phyloP scores from a whole-genome alignment of 2,329 filamentous ascomycete species.

The Diaporthe nobilis region DNA sequence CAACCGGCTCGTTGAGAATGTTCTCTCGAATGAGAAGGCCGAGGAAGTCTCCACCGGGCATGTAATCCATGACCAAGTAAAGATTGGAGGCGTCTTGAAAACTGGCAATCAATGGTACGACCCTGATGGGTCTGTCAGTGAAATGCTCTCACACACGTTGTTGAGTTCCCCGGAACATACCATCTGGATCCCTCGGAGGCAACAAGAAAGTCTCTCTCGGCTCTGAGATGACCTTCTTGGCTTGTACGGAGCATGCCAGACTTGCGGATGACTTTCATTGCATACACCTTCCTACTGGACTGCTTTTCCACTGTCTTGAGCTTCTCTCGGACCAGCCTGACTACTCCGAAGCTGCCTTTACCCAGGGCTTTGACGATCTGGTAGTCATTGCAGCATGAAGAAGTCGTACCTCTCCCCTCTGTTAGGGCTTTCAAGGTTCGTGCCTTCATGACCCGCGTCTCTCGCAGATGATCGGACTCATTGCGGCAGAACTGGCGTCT shows the following conservation, averaged over 20 bases:
- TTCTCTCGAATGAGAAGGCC: conserved; percentile 89
- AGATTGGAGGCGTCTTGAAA: conserved; percentile 89
- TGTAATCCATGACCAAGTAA: conserved; percentile 98
- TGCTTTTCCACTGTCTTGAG: conserved; percentile 46
- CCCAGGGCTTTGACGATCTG: conserved; percentile 87
- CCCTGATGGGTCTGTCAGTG: conserved; percentile 62
- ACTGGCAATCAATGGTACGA: conserved; percentile 87
- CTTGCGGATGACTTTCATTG: conserved; percentile 98
- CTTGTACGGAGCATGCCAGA: conserved; percentile 91
- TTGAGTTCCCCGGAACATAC: conserved; percentile 54
- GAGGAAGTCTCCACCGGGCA: conserved; percentile 96
- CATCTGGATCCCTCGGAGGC: conserved; percentile 89
- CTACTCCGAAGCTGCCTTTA: conserved; percentile 95
- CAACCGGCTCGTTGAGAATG: conserved; percentile 81
- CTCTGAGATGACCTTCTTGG: conserved; percentile 92
- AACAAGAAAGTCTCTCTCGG: conserved; percentile 92
- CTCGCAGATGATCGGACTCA: conserved; percentile 83
- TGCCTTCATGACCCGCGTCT: conserved; percentile 78
- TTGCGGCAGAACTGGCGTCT: conserved; percentile 73
- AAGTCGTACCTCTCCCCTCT: conserved; percentile 29
- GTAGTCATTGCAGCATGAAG: conserved; percentile 68
- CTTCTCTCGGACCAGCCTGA: conserved; percentile 84
- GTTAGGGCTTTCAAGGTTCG: conserved; percentile 57
- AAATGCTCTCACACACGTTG: neutral
- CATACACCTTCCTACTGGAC: conserved; percentile 76